Evolutionary conservation across 2,329 filamentous ascomycete genomes (phyloP), one percentile per base, ranked within the genome.

Genomic region (Colletotrichum sansevieriae): DNA sequence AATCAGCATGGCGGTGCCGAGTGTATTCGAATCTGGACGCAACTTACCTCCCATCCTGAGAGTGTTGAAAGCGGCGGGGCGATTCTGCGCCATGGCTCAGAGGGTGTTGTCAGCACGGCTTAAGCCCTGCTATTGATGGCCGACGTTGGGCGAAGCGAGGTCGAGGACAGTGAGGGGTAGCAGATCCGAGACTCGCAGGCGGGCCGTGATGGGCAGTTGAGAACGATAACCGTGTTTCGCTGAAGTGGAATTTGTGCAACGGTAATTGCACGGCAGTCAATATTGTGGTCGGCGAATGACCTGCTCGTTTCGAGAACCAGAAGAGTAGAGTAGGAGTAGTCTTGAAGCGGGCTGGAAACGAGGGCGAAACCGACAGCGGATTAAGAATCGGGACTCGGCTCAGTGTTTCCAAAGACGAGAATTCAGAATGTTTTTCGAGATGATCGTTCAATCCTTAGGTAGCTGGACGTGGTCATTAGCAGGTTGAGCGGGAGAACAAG

Each of bases 21-120:
- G 51, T 61, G 62, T 62, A 13, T 52, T 51, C 44, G 52, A 60
- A 61, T 61, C 49, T 68, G 47, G 67, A 43, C 68, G 52, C 71
- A 65, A 76, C 93, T 91, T 87, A 98, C 95, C 96, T 90, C 95
- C 96, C 94, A 98, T 98, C 85, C 95, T 93, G 86, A 98, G 80
- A 77, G 84, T 88, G 78, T 87, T 88, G 84, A 98, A 97, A 79
- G 94, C 91, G 87, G 93, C 92, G 82, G 95, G 92, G 86, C 95
- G 89, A 85, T 91, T 96, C 83, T 94, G 91, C 87, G 93, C 94
- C 94, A 97, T 97, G 66, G 62, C 65, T 70, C 68, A 37, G 49
- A 56, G 58, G 59, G 68, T 68, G 56, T 68, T 70, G 67, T 66
- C 67, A 70, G 67, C 67, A 68, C 65, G 65, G 65, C 65, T 49